These are phyloP conservation scores for Candida odintsovae DNA, from an alignment of 805 yeast species.

Conservation along the genomic window DNA sequence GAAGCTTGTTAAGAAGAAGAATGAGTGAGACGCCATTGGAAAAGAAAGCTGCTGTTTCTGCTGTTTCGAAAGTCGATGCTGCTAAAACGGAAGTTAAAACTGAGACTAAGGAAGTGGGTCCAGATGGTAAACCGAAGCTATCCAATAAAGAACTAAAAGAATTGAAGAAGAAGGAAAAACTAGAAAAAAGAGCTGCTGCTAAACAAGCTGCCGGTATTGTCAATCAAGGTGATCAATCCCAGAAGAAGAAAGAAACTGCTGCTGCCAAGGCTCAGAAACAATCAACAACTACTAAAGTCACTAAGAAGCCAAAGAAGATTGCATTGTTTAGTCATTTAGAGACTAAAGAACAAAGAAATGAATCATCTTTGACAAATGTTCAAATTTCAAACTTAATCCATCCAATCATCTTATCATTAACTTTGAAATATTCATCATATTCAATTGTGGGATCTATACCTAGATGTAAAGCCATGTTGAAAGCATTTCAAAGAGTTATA, in stretches of 20 bases:
- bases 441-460: conserved; percentile 86
- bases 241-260: conserved; percentile 32
- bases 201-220: conserved; percentile 62
- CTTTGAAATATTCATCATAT: conserved; percentile 77
- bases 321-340: conserved; percentile 75
- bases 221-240: conserved; percentile 30
- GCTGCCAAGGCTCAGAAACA: conserved; percentile 27
- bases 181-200: conserved; percentile 86
- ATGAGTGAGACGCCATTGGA: not conserved
- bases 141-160: conserved; percentile 84
- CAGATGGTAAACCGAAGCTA: conserved; percentile 28
- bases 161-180: conserved; percentile 81
- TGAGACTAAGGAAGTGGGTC: conserved; percentile 1
- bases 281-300: not conserved
- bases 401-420: conserved; percentile 74
- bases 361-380: conserved; percentile 19
- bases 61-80: not conserved
- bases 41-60: not conserved
- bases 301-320: conserved; percentile 28
- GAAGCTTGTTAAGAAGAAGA: no score
- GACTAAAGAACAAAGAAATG: conserved; percentile 68
- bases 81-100: not conserved
- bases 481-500: conserved; percentile 77
- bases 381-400: conserved; percentile 55
- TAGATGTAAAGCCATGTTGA: conserved; percentile 79